Evolutionary conservation across 176 grass and related monocot genomes (phyloP).

Genomic region (Oryza meyeriana): DNA sequence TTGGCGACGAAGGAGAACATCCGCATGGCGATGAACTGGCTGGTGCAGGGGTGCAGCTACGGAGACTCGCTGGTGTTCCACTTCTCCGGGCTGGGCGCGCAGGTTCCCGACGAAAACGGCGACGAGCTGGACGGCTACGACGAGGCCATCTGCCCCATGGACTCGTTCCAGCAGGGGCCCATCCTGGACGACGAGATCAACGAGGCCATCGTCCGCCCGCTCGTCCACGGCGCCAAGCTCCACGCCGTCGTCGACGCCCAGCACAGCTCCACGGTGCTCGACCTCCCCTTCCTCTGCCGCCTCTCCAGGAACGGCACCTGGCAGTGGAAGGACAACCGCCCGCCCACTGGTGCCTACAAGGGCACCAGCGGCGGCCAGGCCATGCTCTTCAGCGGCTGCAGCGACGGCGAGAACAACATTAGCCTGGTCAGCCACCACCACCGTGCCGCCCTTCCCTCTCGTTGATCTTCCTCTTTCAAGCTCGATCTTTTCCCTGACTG

Average conservation of each 20-base stretch:
- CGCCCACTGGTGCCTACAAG: slow-evolving; percentile 18
- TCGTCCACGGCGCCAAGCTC: slow-evolving; percentile 58
- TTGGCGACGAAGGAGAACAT: slow-evolving; percentile 79
- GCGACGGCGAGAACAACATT: slow-evolving; percentile 19
- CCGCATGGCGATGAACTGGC: slow-evolving; percentile 79
- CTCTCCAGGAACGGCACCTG: slow-evolving; percentile 35
- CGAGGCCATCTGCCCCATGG: slow-evolving; percentile 86
- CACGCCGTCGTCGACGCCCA: slow-evolving; percentile 83
- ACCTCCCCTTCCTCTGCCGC: slow-evolving; percentile 72
- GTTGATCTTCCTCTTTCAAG: too few species aligned
- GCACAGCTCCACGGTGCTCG: slow-evolving; percentile 80
- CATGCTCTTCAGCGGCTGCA: slow-evolving; percentile 46
- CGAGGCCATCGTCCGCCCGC: slow-evolving; percentile 66
- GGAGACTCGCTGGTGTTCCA: slow-evolving; percentile 95
- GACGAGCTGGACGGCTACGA: slow-evolving; percentile 84
- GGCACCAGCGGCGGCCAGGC: slow-evolving; percentile 44
- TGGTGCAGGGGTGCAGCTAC: slow-evolving; percentile 60
- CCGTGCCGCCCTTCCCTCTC: too few species aligned
- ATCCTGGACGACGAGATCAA: slow-evolving; percentile 96
- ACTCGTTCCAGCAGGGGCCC: slow-evolving; percentile 55
- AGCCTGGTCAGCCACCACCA: not conserved
- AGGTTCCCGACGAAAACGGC: slow-evolving; percentile 63
- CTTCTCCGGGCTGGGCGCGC: slow-evolving; percentile 76
- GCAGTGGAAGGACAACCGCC: slow-evolving; percentile 41
- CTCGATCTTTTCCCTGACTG: not conserved